These are phyloP conservation scores for Botrytis galanthina DNA, from an alignment of 2,329 filamentous ascomycete species.

Conservation along the genomic window DNA sequence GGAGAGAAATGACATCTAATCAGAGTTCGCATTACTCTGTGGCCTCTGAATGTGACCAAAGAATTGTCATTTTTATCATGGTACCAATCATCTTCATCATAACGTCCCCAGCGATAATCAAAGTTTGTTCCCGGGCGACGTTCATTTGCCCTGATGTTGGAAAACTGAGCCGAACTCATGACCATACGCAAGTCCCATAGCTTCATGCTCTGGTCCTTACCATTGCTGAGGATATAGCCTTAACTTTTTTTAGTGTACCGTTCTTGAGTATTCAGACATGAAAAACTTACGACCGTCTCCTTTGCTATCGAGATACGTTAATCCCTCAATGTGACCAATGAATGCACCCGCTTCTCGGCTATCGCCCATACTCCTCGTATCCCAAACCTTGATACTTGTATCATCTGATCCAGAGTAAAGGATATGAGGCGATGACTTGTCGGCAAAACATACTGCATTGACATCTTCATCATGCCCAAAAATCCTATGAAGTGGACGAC, in stretches of 20 bases:
- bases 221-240: slow-evolving; percentile 84
- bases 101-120: slow-evolving; percentile 71
- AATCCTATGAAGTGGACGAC: slow-evolving; percentile 61
- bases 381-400: slow-evolving; percentile 93
- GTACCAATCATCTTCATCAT: slow-evolving; percentile 63
- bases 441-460: slow-evolving; percentile 94
- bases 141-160: slow-evolving; percentile 53
- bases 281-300: slow-evolving; percentile 55
- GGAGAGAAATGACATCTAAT: slow-evolving; percentile 96
- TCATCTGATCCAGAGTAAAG: slow-evolving; percentile 96
- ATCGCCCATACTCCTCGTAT: slow-evolving; percentile 87
- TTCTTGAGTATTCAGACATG: not conserved
- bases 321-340: slow-evolving; percentile 62
- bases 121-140: slow-evolving; percentile 58
- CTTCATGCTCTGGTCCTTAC: slow-evolving; percentile 96
- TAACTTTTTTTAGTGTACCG: slow-evolving; percentile 15
- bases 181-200: slow-evolving; percentile 93
- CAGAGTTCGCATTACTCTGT: slow-evolving; percentile 82
- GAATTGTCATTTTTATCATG: slow-evolving; percentile 85
- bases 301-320: slow-evolving; percentile 69
- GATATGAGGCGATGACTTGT: slow-evolving; percentile 84
- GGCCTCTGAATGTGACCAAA: slow-evolving; percentile 88
- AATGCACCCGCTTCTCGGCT: slow-evolving; percentile 67
- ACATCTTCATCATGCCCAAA: slow-evolving; percentile 81
- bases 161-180: slow-evolving; percentile 68